phyloP scores from a whole-genome alignment of 352 stramenopile species.

The Phytophthora cryptogea region DNA sequence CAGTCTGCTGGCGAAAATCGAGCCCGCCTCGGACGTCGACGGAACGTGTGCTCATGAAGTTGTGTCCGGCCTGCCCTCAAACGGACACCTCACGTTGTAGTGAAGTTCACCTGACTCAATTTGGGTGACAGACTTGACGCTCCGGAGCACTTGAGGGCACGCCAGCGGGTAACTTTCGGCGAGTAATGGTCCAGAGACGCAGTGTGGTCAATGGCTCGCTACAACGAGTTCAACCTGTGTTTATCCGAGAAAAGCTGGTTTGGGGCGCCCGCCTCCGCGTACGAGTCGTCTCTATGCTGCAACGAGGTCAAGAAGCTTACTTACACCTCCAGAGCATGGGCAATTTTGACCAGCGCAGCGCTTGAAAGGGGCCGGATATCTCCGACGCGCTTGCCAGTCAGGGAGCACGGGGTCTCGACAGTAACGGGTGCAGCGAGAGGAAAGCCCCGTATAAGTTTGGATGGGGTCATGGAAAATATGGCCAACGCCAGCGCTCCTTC shows the following conservation, averaged over 20 bases:
- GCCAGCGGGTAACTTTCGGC: constrained; percentile 13
- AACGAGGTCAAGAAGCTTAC: constrained; percentile 27
- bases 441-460: not conserved
- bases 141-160: constrained; percentile 25
- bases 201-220: constrained; percentile 6
- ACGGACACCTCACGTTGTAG: constrained; percentile 11
- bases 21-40: constrained; percentile 2
- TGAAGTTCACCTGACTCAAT: constrained; percentile 19
- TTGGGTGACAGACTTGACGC: constrained; percentile 16
- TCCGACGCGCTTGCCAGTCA: constrained; percentile 12
- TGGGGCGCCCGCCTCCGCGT: constrained; percentile 20
- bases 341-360: constrained; percentile 4
- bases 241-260: constrained; percentile 9
- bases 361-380: constrained; percentile 16
- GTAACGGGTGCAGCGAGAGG: constrained; percentile 20
- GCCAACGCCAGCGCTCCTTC: not conserved
- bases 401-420: constrained; percentile 12
- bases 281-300: constrained; percentile 23
- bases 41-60: constrained; percentile 9
- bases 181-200: constrained; percentile 4
- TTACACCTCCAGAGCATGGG: constrained; percentile 25
- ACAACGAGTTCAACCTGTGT: constrained; percentile 21
- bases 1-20: constrained; percentile 25
- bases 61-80: constrained; percentile 11
- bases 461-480: constrained; percentile 3